Conservation (phyloP, 768 basidiomycete species). For the Strobilomyces dryophilus region DNA sequence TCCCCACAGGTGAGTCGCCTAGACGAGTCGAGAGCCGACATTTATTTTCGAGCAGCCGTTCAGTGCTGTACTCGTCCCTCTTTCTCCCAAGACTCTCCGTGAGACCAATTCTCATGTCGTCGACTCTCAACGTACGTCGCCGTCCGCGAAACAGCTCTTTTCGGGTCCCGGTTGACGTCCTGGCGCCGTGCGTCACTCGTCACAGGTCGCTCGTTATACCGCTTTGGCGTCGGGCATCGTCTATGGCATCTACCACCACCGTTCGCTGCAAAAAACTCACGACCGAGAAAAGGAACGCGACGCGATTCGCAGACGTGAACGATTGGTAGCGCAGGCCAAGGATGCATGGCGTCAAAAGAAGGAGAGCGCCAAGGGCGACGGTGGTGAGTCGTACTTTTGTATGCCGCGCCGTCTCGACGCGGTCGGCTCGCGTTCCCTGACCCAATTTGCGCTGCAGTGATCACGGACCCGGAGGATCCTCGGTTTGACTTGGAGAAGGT, state of each 20-base stretch:
- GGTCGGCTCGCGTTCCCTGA: slow-evolving; percentile 7
- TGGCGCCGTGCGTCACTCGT: neutral
- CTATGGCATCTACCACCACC: slow-evolving; percentile 91
- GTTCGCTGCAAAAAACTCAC: slow-evolving; percentile 79
- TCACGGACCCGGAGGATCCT: slow-evolving; percentile 93
- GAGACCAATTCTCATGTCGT: slow-evolving; percentile 49
- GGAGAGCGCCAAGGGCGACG: slow-evolving; percentile 45
- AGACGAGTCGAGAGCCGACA: neutral
- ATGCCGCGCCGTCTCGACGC: neutral
- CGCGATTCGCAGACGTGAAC: slow-evolving; percentile 68
- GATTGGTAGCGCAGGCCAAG: slow-evolving; percentile 81
- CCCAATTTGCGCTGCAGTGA: slow-evolving; percentile 46
- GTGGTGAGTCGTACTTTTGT: slow-evolving; percentile 44
- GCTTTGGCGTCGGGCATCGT: slow-evolving; percentile 82
- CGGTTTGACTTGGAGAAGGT: slow-evolving; percentile 95
- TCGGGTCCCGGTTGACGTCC: slow-evolving; percentile 1
- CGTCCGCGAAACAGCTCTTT: neutral
- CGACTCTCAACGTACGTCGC: slow-evolving; percentile 71
- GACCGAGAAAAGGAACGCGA: slow-evolving; percentile 73
- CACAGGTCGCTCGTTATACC: slow-evolving; percentile 89
- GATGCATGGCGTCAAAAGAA: slow-evolving; percentile 86
- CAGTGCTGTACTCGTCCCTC: slow-evolving; percentile 14
- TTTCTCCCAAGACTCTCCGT: slow-evolving; percentile 6
- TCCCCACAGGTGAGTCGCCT: neutral
- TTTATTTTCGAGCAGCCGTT: slow-evolving; percentile 9